These are phyloP conservation scores for Ichthyophthirius multifiliis DNA, from an alignment of 169 alveolate genomes.

Conservation along the genomic window DNA sequence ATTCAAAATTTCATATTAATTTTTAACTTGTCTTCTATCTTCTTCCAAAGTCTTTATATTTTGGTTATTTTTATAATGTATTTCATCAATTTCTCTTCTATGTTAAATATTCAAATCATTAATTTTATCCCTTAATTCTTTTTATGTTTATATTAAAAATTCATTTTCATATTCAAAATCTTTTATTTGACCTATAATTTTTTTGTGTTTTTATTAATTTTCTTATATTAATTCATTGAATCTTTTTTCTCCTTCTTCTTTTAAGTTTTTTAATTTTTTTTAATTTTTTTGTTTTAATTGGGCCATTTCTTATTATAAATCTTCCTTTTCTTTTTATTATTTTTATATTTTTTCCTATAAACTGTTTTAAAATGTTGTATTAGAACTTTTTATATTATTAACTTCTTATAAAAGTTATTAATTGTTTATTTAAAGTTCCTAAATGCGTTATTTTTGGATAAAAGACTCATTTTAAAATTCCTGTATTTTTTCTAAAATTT, in stretches of 20 bases:
- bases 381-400: too few relatives aligned
- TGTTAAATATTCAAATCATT: not conserved
- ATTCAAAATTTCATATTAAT: not conserved
- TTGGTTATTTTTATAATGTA: not conserved
- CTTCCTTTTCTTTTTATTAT: not conserved
- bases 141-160: not conserved
- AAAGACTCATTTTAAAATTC: too few relatives aligned
- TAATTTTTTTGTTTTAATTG: not conserved
- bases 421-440: too few relatives aligned
- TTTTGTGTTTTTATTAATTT: not conserved
- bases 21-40: not conserved
- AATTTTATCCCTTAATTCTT: not conserved
- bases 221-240: not conserved
- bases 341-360: not conserved
- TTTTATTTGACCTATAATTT: not conserved
- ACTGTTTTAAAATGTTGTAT: too few relatives aligned
- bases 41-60: not conserved
- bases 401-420: too few relatives aligned
- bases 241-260: constrained; percentile 1
- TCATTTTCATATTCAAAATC: not conserved
- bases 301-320: not conserved
- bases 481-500: too few relatives aligned
- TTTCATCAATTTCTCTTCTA: not conserved
- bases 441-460: too few relatives aligned
- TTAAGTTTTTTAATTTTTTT: not conserved